These are phyloP conservation scores for Arabis hirsuta DNA, from an alignment of 345 rosid species.

Conservation along the genomic window DNA sequence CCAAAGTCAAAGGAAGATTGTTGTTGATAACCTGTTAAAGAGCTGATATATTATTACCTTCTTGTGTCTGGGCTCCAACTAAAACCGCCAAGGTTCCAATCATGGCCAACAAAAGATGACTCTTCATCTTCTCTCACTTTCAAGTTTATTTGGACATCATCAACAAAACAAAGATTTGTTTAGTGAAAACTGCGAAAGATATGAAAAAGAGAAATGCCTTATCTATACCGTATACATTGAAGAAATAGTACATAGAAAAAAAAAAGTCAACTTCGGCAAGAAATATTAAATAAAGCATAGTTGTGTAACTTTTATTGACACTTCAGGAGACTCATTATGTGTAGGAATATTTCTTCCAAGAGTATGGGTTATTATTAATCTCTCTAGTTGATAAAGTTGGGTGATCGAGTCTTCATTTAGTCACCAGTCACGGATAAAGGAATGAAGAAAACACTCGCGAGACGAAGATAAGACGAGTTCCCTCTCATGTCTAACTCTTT, in stretches of 20 bases:
- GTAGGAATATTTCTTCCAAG: too few species aligned
- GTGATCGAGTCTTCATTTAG: too few species aligned
- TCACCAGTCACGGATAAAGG: too few species aligned
- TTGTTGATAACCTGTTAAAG: background rate
- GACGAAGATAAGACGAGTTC: too few species aligned
- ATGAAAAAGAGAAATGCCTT: background rate
- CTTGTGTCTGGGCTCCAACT: constrained; percentile 30
- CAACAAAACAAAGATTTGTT: background rate
- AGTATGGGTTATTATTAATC: too few species aligned
- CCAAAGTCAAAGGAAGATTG: background rate
- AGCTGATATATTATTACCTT: constrained; percentile 21
- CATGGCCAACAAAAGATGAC: constrained; percentile 20
- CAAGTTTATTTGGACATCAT: constrained; percentile 1
- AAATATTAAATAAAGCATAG: background rate
- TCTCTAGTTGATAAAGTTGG: too few species aligned
- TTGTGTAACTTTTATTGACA: background rate
- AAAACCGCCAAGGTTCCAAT: constrained; percentile 23
- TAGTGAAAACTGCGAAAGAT: background rate
- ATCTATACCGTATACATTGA: background rate
- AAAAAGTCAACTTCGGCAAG: constrained; percentile 2
- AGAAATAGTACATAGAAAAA: background rate
- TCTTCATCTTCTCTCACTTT: constrained; percentile 30
- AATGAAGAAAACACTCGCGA: too few species aligned
- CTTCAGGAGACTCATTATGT: too few species aligned
- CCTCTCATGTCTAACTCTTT: too few species aligned